Evolutionary conservation across 345 rosid species (phyloP), one percentile per base, ranked within the genome.

Genomic region (Lepidium africanum): DNA sequence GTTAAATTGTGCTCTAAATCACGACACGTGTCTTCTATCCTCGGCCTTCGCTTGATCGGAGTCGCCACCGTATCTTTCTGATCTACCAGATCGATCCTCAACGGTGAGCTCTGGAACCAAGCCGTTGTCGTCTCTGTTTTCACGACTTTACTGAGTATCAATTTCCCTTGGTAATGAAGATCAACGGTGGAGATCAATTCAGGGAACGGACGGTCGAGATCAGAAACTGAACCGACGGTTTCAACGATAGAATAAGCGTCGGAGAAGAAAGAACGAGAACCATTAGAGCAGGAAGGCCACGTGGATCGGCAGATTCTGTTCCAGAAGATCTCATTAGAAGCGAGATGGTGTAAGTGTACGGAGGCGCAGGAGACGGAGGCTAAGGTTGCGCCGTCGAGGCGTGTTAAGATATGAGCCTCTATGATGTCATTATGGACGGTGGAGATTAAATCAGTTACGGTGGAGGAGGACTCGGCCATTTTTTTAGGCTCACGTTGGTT

Each of bases 261-360:
- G 42, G 96, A 82, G 88, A 84, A 92, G 75, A 92, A 89, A 5
- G 86, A 85, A 69, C 88, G 89, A 43, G 82, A 79, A 33, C 83
- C 94, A 40, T 56, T 11, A 21, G 80, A 75, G 78, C 85, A 77
- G 27, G 97, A 92, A 19, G 98, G 98, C 92, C 95, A 92, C 47
- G 86, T 82, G 75, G 84, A 63, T 43, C 16, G 65, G 72, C 92
- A 86, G 5, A 85, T 65, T 47, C 70, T 27, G 49, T 83, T 23
- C 92, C 98, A 89, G 36, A 92, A 78, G 16, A 49, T 56, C 4
- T 78, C 79, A 3, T 74, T 43, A 0, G 86, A 79, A 9, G 87
- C 74, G 63, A 89, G 83, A 3, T 78, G 41, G 71, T 64, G 71
- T 53, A 92, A 79, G 9, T 89, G 75, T 4, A 82, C 46, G 60